Conservation (phyloP, 2,329 filamentous ascomycete genomes). For the Blastomyces parvus region DNA sequence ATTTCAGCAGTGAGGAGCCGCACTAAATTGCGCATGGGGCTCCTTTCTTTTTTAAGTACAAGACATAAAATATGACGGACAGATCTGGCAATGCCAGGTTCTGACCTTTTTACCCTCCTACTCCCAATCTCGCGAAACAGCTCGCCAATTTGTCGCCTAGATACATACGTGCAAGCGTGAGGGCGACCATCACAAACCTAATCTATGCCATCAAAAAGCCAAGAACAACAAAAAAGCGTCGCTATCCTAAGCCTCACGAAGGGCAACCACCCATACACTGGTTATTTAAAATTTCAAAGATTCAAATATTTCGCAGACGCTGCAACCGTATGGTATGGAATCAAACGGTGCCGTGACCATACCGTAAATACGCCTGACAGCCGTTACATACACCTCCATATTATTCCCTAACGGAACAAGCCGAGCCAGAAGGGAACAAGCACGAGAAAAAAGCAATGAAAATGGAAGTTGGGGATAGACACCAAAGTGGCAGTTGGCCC, state of each 20-base stretch:
- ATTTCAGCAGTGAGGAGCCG: background rate
- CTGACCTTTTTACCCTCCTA: background rate
- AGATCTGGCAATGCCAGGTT: background rate
- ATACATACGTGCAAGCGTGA: background rate
- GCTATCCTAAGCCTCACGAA: background rate
- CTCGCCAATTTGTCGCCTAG: background rate
- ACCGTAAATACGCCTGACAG: background rate
- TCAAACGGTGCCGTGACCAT: background rate
- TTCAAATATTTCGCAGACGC: background rate
- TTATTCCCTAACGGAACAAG: background rate
- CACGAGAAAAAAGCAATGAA: background rate
- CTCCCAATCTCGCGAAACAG: background rate
- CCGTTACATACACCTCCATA: background rate
- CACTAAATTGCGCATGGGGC: background rate
- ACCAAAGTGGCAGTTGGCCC: background rate
- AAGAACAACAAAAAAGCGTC: background rate
- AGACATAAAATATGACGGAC: background rate
- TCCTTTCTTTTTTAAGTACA: background rate
- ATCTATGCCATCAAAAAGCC: background rate
- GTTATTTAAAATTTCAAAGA: constrained; percentile 2
- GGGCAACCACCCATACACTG: background rate
- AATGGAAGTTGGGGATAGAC: background rate
- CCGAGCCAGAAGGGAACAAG: background rate
- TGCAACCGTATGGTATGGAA: background rate
- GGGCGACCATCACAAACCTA: background rate